A percentile compares a stretch with the other conserved stretches of the same genome.
phyloP scores from a whole-genome alignment of 192 early-diverging fungal genomes.

The Globomyces pollinis-pini region DNA sequence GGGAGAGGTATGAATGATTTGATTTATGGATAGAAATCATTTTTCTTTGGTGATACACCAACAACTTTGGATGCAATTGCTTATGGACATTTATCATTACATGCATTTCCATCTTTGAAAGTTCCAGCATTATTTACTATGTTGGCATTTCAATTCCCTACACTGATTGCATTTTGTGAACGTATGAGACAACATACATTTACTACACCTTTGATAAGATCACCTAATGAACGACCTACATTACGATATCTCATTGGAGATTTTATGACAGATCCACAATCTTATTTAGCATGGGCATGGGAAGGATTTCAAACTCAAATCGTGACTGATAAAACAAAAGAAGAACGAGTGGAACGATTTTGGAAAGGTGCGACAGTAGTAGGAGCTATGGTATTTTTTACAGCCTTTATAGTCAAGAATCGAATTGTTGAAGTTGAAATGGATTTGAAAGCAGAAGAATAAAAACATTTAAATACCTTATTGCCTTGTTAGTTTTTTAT shows the following conservation, averaged over 20 bases:
- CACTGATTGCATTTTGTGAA: slow-evolving; percentile 53
- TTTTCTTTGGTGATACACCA: slow-evolving; percentile 73
- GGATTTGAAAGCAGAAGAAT: too few relatives aligned
- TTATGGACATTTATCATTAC: slow-evolving; percentile 76
- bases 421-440: too few relatives aligned
- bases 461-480: too few relatives aligned
- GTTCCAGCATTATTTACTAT: slow-evolving; percentile 60
- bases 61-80: slow-evolving; percentile 72
- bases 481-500: too few relatives aligned
- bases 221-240: slow-evolving; percentile 24
- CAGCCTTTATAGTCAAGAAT: not conserved
- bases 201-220: slow-evolving; percentile 18
- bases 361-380: slow-evolving; percentile 20
- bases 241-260: slow-evolving; percentile 21
- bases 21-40: slow-evolving; percentile 36
- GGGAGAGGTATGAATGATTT: too few relatives aligned
- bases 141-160: slow-evolving; percentile 59
- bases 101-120: slow-evolving; percentile 66
- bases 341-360: slow-evolving; percentile 20
- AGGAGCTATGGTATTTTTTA: slow-evolving; percentile 34
- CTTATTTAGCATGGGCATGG: not conserved
- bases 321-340: slow-evolving; percentile 9
- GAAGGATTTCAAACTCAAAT: slow-evolving; percentile 1
- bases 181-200: slow-evolving; percentile 43
- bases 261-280: slow-evolving; percentile 9